Conservation (phyloP, 768 basidiomycete genomes). For the Amanita rimosa region DNA sequence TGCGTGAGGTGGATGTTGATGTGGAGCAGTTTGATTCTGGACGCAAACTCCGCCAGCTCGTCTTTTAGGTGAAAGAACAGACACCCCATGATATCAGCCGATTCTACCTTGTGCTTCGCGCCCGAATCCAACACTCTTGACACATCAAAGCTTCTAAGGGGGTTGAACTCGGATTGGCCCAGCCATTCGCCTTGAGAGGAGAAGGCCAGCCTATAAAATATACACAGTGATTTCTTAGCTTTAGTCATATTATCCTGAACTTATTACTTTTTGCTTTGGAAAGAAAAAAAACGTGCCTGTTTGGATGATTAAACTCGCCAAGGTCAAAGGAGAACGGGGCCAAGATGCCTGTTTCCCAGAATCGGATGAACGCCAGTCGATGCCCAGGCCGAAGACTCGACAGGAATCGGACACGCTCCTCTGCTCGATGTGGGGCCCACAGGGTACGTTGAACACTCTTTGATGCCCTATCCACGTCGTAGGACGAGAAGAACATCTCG, state of each 20-base stretch:
- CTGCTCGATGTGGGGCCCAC: conserved; percentile 23
- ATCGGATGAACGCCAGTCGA: conserved; percentile 22
- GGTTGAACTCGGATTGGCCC: conserved; percentile 27
- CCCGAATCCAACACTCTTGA: conserved; percentile 27
- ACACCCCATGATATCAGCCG: conserved; percentile 26
- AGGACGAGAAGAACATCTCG: conserved; percentile 26
- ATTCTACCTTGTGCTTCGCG: conserved; percentile 19
- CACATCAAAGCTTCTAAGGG: conserved; percentile 40
- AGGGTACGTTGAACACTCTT: conserved; percentile 19
- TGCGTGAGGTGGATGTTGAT: conserved; percentile 29
- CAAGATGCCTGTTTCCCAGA: conserved; percentile 28
- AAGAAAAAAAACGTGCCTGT: conserved; percentile 24
- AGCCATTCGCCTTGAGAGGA: conserved; percentile 34
- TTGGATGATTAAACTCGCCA: conserved; percentile 23
- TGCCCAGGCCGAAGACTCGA: conserved; percentile 28
- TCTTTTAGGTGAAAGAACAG: conserved; percentile 34
- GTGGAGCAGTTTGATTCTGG: conserved; percentile 22
- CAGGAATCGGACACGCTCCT: conserved; percentile 30
- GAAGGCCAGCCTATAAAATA: conserved; percentile 37
- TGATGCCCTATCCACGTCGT: conserved; percentile 17
- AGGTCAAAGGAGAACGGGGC: conserved; percentile 25
- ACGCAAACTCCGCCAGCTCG: conserved; percentile 25
- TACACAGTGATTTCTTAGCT: no score
- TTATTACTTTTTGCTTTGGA: not conserved
- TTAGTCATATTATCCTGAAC: not conserved